Conservation (phyloP, 192 early-diverging fungal species). For the Entomortierella beljakovae region DNA sequence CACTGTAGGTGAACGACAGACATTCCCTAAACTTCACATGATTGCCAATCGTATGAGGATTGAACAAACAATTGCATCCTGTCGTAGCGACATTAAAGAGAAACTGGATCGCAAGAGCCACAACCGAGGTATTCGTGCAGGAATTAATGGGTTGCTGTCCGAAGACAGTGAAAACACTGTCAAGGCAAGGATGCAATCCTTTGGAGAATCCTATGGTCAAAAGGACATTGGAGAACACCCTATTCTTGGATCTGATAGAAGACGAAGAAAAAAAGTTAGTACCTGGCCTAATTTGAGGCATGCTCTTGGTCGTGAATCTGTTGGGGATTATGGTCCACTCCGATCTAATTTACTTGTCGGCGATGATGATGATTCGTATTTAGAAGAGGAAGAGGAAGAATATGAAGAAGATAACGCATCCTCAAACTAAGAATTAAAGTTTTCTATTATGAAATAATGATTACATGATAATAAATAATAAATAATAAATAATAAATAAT, state of each 20-base stretch:
- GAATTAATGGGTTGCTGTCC: slow-evolving; percentile 10
- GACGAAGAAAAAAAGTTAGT: slow-evolving; percentile 6
- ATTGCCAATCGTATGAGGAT: slow-evolving; percentile 79
- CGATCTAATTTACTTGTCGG: neutral
- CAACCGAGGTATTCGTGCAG: slow-evolving; percentile 9
- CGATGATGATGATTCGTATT: slow-evolving; percentile 11
- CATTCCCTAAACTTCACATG: slow-evolving; percentile 85
- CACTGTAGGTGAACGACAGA: slow-evolving; percentile 67
- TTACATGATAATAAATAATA: too few species aligned
- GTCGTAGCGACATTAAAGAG: slow-evolving; percentile 37
- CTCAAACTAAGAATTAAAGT: too few species aligned
- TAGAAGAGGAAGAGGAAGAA: slow-evolving; percentile 22
- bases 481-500: too few species aligned
- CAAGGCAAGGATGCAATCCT: slow-evolving; percentile 31
- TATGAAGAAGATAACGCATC: slow-evolving; percentile 28
- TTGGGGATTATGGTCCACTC: slow-evolving; percentile 15
- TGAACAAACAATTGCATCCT: slow-evolving; percentile 73
- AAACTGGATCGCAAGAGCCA: slow-evolving; percentile 31
- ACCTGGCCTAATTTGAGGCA: slow-evolving; percentile 44
- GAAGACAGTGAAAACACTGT: slow-evolving; percentile 53
- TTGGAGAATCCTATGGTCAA: slow-evolving; percentile 10
- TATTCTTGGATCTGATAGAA: slow-evolving; percentile 3
- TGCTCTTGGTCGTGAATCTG: slow-evolving; percentile 26
- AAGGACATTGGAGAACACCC: neutral
- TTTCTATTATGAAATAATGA: too few species aligned